Conservation (phyloP, 2,329 filamentous ascomycete genomes). For the Ciborinia camelliae region DNA sequence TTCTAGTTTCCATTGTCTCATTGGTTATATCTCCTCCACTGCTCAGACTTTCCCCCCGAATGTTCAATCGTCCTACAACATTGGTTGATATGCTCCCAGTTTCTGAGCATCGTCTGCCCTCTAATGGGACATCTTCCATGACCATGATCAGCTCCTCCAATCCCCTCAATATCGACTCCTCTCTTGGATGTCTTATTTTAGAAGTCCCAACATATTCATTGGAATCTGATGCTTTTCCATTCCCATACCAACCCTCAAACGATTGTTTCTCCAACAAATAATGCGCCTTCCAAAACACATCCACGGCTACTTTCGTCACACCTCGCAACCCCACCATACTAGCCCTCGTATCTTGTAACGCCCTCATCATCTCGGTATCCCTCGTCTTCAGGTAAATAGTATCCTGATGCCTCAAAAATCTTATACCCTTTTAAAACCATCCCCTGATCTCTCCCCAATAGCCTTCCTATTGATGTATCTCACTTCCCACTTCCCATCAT, state of each 20-base stretch:
- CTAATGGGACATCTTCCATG: neutral
- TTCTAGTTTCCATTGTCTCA: neutral
- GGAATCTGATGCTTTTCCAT: neutral
- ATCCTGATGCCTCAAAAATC: conserved; percentile 3
- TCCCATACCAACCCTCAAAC: conserved; percentile 3
- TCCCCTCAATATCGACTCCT: conserved; percentile 9
- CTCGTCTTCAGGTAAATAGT: conserved; percentile 1
- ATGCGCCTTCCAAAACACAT: neutral
- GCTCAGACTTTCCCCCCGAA: too few species aligned
- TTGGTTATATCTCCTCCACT: neutral
- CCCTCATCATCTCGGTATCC: neutral
- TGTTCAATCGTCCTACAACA: neutral
- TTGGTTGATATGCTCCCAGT: neutral
- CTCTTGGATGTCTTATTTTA: neutral
- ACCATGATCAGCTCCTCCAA: conserved; percentile 8
- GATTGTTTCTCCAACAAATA: conserved; percentile 12
- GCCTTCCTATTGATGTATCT: neutral
- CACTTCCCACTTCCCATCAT: neutral
- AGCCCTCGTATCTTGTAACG: neutral
- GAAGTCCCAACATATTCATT: neutral
- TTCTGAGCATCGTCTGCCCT: too few species aligned
- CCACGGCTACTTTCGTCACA: neutral
- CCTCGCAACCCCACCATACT: neutral
- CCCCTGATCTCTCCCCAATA: neutral
- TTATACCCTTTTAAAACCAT: neutral